phyloP scores from a whole-genome alignment of 805 yeast genomes.

The Starmerella davenportii region DNA sequence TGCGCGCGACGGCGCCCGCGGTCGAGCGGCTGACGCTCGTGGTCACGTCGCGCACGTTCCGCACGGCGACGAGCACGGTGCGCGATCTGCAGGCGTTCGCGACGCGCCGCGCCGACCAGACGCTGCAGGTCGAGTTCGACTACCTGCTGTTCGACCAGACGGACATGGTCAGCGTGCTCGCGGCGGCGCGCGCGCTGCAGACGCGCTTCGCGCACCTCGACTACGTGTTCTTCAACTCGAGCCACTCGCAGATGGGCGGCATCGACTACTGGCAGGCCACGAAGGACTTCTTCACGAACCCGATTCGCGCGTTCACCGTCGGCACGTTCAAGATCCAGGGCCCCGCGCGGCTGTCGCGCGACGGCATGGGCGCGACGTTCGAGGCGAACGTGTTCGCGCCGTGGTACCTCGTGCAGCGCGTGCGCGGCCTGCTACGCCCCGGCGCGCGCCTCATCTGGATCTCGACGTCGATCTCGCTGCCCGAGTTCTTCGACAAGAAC shows the following conservation, averaged over 20 bases:
- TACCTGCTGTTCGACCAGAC: slow-evolving; percentile 79
- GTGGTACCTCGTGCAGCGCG: slow-evolving; percentile 56
- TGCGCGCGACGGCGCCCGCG: slow-evolving; percentile 24
- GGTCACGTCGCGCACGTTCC: slow-evolving; percentile 77
- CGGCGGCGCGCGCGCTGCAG: slow-evolving; percentile 52
- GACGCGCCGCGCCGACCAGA: slow-evolving; percentile 23
- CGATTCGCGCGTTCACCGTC: slow-evolving; percentile 68
- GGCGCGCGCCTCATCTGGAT: slow-evolving; percentile 71
- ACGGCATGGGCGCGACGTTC: slow-evolving; percentile 72
- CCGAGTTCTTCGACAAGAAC: slow-evolving; percentile 50
- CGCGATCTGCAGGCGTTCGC: slow-evolving; percentile 26
- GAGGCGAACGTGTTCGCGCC: slow-evolving; percentile 97
- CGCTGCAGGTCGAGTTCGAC: slow-evolving; percentile 60
- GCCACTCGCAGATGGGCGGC: slow-evolving; percentile 74
- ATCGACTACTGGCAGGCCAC: slow-evolving; percentile 72
- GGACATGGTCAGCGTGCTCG: slow-evolving; percentile 66
- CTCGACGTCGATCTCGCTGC: slow-evolving; percentile 63
- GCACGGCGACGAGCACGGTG: slow-evolving; percentile 65
- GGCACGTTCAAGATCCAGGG: slow-evolving; percentile 76
- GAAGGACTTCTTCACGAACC: slow-evolving; percentile 44
- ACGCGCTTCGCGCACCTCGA: slow-evolving; percentile 52
- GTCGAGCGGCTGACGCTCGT: slow-evolving; percentile 51
- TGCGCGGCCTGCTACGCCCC: slow-evolving; percentile 26
- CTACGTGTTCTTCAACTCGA: slow-evolving; percentile 71
- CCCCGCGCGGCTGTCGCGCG: slow-evolving; percentile 54